Conservation (phyloP, 345 rosid genomes). For the Melaleuca quinquenervia region DNA sequence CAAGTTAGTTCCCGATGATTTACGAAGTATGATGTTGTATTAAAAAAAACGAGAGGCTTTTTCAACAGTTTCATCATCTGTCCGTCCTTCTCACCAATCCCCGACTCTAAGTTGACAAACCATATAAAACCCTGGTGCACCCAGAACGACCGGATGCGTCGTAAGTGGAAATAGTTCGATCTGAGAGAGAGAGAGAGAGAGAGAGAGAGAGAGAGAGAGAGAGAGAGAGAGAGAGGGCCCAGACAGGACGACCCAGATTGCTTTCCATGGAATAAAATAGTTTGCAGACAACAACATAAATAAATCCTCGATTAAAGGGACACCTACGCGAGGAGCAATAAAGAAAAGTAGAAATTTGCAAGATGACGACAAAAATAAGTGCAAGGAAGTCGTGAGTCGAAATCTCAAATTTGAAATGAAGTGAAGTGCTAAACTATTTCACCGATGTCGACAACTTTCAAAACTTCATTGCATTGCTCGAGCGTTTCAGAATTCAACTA, state of each 20-base stretch:
- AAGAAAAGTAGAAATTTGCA: too few relatives aligned
- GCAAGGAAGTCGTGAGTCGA: too few relatives aligned
- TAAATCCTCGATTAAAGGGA: too few relatives aligned
- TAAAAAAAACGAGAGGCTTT: background rate
- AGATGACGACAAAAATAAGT: too few relatives aligned
- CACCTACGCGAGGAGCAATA: too few relatives aligned
- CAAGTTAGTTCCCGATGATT: background rate
- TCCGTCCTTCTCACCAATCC: background rate
- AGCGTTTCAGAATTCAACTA: background rate
- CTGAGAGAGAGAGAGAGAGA: background rate
- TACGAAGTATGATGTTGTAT: background rate
- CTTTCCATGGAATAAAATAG: background rate
- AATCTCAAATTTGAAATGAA: background rate
- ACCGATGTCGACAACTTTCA: background rate
- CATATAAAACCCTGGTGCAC: background rate
- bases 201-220: too few relatives aligned
- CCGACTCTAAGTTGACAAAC: background rate
- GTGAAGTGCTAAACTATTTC: background rate
- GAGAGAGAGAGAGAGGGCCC: background rate
- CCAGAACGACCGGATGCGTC: background rate
- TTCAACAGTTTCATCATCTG: background rate
- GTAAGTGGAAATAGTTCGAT: background rate
- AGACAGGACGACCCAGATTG: background rate
- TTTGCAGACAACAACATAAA: too few relatives aligned
- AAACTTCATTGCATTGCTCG: background rate